phyloP scores from a whole-genome alignment of 202 grass and related monocot species.

The Dendrocalamus latiflorus region DNA sequence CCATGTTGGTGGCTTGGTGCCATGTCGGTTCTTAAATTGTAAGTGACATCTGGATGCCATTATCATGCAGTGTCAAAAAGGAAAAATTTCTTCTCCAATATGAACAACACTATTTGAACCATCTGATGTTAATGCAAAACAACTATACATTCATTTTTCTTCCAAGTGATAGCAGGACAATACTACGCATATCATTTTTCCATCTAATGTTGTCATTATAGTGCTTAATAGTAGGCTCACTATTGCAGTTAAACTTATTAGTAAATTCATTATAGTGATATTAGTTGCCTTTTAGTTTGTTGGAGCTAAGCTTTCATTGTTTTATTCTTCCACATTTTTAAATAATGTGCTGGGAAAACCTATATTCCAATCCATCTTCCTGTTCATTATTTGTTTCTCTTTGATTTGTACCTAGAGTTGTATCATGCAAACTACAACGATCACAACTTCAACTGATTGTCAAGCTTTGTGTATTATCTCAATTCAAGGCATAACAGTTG shows the following conservation, averaged over 20 bases:
- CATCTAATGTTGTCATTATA: neutral
- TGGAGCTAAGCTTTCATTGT: neutral
- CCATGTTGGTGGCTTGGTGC: neutral
- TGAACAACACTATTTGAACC: neutral
- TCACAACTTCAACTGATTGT: neutral
- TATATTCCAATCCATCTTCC: neutral
- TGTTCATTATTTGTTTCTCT: conserved; percentile 2
- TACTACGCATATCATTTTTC: neutral
- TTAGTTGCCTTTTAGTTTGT: neutral
- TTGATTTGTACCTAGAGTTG: neutral
- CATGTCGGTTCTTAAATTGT: neutral
- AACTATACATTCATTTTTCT: neutral
- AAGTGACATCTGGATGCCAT: neutral
- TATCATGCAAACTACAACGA: too few species aligned
- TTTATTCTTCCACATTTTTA: neutral
- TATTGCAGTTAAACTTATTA: neutral
- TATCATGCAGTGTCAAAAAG: neutral
- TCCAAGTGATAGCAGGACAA: neutral
- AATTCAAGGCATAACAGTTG: too few species aligned
- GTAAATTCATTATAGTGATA: neutral
- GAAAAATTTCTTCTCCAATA: conserved; percentile 7
- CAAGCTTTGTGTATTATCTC: neutral
- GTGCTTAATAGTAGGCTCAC: neutral
- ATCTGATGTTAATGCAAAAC: neutral
- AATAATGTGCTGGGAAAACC: neutral